These are phyloP conservation scores for Firmiana major DNA, from an alignment of 345 rosid genomes.

Conservation along the genomic window DNA sequence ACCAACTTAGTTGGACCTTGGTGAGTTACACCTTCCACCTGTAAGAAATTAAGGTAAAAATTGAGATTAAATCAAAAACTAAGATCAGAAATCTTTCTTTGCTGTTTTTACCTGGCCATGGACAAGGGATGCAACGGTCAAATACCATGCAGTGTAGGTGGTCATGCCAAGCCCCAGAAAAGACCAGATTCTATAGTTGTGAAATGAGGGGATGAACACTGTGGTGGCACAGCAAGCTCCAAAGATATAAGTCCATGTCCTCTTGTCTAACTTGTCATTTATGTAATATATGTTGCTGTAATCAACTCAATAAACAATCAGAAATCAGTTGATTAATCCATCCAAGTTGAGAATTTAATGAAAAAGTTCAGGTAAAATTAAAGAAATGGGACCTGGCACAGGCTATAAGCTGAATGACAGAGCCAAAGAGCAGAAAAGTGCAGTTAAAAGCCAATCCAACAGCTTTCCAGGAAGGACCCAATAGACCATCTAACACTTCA, in stretches of 20 bases:
- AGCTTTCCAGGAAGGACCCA: conserved; percentile 82
- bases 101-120: conserved; percentile 52
- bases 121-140: conserved; percentile 52
- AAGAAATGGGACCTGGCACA: conserved; percentile 60
- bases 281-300: conserved; percentile 76
- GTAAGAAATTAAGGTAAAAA: not conserved
- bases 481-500: conserved; percentile 74
- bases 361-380: not conserved
- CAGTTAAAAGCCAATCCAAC: conserved; percentile 72
- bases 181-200: conserved; percentile 80
- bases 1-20: conserved; percentile 55
- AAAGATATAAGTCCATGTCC: conserved; percentile 86
- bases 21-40: conserved; percentile 60
- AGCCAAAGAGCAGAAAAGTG: conserved; percentile 78
- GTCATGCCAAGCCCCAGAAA: conserved; percentile 83
- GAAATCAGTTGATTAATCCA: not conserved
- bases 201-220: conserved; percentile 74
- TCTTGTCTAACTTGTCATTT: conserved; percentile 66
- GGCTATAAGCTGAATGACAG: conserved; percentile 77
- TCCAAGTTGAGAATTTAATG: not conserved
- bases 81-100: not conserved
- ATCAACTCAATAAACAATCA: not conserved
- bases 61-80: not conserved
- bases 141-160: conserved; percentile 78
- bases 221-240: conserved; percentile 86